These are phyloP conservation scores for Phaeosphaeria sp. DNA, from an alignment of 2,329 filamentous ascomycete species.

Conservation along the genomic window DNA sequence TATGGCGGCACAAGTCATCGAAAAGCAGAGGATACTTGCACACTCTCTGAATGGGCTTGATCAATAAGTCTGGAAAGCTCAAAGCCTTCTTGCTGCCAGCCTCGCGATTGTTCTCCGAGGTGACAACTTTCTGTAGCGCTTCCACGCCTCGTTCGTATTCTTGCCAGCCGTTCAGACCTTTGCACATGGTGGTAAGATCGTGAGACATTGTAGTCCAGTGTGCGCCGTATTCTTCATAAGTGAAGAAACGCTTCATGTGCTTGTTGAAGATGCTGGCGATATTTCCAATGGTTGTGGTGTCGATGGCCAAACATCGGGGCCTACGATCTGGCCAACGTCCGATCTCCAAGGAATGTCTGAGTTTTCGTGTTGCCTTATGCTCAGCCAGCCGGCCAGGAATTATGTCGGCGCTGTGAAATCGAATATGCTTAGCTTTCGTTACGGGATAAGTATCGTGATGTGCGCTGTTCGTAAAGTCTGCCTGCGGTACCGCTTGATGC, in stretches of 20 bases:
- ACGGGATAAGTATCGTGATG: slow-evolving; percentile 41
- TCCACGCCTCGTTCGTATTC: slow-evolving; percentile 86
- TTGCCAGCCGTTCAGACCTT: slow-evolving; percentile 75
- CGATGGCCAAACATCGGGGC: slow-evolving; percentile 51
- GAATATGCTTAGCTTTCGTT: slow-evolving; percentile 51
- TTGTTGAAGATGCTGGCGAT: slow-evolving; percentile 62
- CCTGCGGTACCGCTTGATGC: slow-evolving; percentile 72
- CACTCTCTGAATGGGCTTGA: slow-evolving; percentile 94
- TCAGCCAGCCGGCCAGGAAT: slow-evolving; percentile 47
- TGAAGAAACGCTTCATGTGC: slow-evolving; percentile 78
- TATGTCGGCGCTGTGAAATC: slow-evolving; percentile 57
- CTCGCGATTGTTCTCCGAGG: slow-evolving; percentile 69
- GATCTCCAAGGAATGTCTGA: slow-evolving; percentile 56
- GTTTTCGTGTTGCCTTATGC: slow-evolving; percentile 40
- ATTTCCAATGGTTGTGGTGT: slow-evolving; percentile 60
- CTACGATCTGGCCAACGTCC: slow-evolving; percentile 49
- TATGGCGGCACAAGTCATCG: slow-evolving; percentile 80
- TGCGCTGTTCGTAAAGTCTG: slow-evolving; percentile 53
- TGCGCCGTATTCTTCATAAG: slow-evolving; percentile 90
- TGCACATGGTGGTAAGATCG: slow-evolving; percentile 73
- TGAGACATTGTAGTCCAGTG: slow-evolving; percentile 87
- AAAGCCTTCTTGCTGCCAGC: slow-evolving; percentile 75
- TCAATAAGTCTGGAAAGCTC: slow-evolving; percentile 83
- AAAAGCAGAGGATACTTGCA: slow-evolving; percentile 92
- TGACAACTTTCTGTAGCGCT: slow-evolving; percentile 75